Conservation (phyloP, 2,329 filamentous ascomycete genomes). For the Penicillium sp. region DNA sequence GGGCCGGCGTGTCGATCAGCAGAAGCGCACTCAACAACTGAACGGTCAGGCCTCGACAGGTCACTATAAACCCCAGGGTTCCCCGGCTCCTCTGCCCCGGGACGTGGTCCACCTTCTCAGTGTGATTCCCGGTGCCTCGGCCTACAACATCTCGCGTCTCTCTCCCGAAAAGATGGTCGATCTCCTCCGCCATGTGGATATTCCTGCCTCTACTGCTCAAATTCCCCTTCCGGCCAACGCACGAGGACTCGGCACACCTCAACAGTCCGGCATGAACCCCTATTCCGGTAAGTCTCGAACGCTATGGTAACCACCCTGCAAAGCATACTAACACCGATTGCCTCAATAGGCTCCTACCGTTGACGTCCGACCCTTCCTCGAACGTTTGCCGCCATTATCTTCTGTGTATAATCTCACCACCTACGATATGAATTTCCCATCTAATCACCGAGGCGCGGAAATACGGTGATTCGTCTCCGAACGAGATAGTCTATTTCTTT, state of each 20-base stretch:
- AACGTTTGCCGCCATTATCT: background rate
- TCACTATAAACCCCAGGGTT: conserved; percentile 49
- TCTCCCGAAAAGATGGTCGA: conserved; percentile 67
- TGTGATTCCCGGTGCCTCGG: conserved; percentile 67
- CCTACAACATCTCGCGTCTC: conserved; percentile 68
- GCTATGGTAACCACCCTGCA: background rate
- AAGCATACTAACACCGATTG: background rate
- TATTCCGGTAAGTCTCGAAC: conserved; percentile 31
- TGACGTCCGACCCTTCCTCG: conserved; percentile 2
- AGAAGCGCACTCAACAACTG: conserved; percentile 47
- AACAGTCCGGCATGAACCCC: conserved; percentile 25
- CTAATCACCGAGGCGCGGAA: conserved; percentile 4
- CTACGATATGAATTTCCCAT: background rate
- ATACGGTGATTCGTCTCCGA: background rate
- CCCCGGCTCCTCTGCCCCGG: conserved; percentile 66
- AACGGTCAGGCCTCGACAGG: conserved; percentile 25
- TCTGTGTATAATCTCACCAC: conserved; percentile 11
- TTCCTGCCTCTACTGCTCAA: conserved; percentile 54
- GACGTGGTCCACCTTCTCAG: conserved; percentile 60
- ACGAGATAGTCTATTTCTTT: background rate
- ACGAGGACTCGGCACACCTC: conserved; percentile 28
- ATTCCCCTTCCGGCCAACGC: conserved; percentile 34
- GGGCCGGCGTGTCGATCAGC: conserved; percentile 76
- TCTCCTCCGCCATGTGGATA: conserved; percentile 63
- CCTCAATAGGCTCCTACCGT: conserved; percentile 17